phyloP scores from a whole-genome alignment of 116 monocot species.

The Cymodocea nodosa region DNA sequence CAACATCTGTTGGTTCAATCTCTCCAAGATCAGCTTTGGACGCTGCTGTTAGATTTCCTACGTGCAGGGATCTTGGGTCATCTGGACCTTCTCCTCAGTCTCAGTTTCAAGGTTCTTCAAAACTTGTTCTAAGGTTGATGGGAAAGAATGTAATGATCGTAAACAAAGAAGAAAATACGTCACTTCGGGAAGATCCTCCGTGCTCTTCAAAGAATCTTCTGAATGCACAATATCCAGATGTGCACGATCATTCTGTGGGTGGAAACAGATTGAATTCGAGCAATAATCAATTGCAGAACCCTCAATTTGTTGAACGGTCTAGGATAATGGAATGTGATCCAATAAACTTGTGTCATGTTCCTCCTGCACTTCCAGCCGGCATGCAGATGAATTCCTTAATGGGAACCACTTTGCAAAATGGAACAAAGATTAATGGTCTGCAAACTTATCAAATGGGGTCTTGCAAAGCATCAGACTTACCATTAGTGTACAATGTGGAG shows the following conservation, averaged over 20 bases:
- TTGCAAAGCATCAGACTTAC: not conserved
- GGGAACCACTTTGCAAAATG: conserved; percentile 3
- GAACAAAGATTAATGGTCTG: conserved; percentile 1
- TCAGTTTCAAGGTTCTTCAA: conserved; percentile 19
- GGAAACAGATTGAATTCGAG: not conserved
- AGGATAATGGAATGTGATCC: not conserved
- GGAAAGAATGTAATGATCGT: conserved; percentile 56
- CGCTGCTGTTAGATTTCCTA: conserved; percentile 4
- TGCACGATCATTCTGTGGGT: conserved; percentile 6
- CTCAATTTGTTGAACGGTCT: conserved; percentile 4
- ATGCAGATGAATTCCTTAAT: conserved; percentile 5
- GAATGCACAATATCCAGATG: not conserved
- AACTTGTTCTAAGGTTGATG: conserved; percentile 17
- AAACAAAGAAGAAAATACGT: conserved; percentile 26
- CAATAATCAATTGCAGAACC: conserved; percentile 12
- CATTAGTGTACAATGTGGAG: conserved; percentile 3
- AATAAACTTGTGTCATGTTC: not conserved
- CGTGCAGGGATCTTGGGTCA: conserved; percentile 14
- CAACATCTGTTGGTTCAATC: conserved; percentile 7
- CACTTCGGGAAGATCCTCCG: not conserved
- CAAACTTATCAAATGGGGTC: conserved; percentile 5
- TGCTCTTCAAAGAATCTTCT: conserved; percentile 2
- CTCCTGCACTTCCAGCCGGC: not conserved
- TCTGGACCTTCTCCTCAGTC: conserved; percentile 12
- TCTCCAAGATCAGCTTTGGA: conserved; percentile 10